Base-by-base conservation (phyloP, 352 stramenopile genomes). In the Thalassiosira exigua region DNA sequence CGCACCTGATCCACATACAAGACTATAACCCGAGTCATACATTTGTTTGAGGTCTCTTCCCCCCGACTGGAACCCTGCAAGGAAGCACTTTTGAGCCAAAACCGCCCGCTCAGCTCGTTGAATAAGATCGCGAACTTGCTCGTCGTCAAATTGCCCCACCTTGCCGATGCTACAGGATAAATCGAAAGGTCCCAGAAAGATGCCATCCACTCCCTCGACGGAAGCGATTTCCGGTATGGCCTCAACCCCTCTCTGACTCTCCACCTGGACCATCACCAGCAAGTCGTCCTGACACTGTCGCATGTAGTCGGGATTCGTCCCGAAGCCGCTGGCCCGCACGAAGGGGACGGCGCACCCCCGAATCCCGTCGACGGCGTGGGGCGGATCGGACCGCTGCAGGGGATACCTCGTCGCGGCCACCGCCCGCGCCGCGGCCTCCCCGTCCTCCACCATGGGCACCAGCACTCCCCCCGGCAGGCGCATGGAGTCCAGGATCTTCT, bases 181-280 rank as follows among this genome's bases (percentile, higher is more conserved):
- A 60, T 82, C 73, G 27, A 82, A 65, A 26, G 73, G 73, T 17
- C 73, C 73, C 12, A 82, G 22, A 66, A 82, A 78, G 44, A 82
- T 77, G 9, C 9, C 42, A 61, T 82, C 73, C 17, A 82, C 42
- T 4, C 73, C 73, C 33, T 57, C 29, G 36, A 77, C n/a, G n/a
- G n/a, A n/a, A n/a, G 51, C 53, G 24, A 82, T 82, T 29, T 72
- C 65, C 3, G 48, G 33, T 39, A 82, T 82, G 3, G 39, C 42
- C 27, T 53, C 44, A 21, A 82, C 54, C 0, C 65, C 73, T 11
- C 44, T 29, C 14, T 3, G 5, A 19, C 29, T 73, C 65, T 82
- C 73, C 17, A 82, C 66, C 42, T 82, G 73, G 19, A 82, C 52
- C 54, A 78, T 73, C 9, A 78, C 54, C 11, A 82, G 52, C 14